These are phyloP conservation scores for Pythium inflatum DNA, from an alignment of 352 stramenopile genomes.

Conservation along the genomic window DNA sequence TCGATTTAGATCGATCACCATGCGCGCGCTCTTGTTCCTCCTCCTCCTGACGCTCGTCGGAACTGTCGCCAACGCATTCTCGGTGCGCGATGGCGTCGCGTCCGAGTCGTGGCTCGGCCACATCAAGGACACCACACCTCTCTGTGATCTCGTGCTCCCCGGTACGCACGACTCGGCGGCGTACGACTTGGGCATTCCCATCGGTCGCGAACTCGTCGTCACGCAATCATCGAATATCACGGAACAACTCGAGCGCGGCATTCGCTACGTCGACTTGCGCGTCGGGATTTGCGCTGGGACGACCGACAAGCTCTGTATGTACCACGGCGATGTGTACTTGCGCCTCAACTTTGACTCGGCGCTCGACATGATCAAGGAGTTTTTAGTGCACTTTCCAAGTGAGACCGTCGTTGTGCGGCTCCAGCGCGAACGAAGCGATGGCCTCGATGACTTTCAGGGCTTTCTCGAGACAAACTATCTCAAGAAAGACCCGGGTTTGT, in stretches of 20 bases:
- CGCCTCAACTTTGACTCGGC: conserved; percentile 12
- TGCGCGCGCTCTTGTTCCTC: no score
- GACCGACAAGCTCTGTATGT: conserved; percentile 23
- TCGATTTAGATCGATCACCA: no score
- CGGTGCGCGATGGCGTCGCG: conserved; percentile 9
- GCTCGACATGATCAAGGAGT: conserved; percentile 13
- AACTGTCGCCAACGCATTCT: conserved; percentile 6
- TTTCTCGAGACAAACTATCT: conserved; percentile 26
- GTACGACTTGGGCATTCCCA: conserved; percentile 10
- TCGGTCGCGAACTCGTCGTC: conserved; percentile 7
- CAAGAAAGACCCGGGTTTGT: not conserved
- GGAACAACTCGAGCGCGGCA: conserved; percentile 18
- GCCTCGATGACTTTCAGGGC: conserved; percentile 13
- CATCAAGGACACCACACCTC: conserved; percentile 2
- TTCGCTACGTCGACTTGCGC: conserved; percentile 22
- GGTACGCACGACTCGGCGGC: conserved; percentile 16
- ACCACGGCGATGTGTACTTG: conserved; percentile 22
- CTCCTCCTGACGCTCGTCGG: no score
- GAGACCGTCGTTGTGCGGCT: conserved; percentile 21
- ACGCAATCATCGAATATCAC: conserved; percentile 11
- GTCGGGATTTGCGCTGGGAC: conserved; percentile 17
- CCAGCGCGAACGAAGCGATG: not conserved
- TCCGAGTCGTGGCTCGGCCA: conserved; percentile 19
- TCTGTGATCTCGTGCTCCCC: conserved; percentile 19
- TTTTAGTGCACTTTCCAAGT: not conserved